Evolutionary conservation across 129 eudicot species (phyloP).

Genomic region (Heracleum sosnowskyi): DNA sequence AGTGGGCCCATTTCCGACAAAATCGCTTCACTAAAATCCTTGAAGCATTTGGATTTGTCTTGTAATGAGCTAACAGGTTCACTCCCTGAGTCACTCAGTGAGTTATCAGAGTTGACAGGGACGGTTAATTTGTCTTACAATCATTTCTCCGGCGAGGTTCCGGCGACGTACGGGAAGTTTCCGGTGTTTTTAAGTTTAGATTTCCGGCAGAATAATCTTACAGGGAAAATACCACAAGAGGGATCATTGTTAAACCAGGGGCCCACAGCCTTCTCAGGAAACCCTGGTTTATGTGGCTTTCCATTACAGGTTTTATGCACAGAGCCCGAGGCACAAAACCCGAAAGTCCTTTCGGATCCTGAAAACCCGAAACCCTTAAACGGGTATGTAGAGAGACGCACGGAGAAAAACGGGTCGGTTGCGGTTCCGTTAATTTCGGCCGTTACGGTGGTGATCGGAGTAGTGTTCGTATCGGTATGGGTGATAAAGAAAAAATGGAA

Average conservation of each 20-base stretch:
- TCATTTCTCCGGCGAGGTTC: slow-evolving; percentile 62
- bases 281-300: slow-evolving; percentile 75
- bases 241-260: slow-evolving; percentile 90
- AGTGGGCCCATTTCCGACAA: slow-evolving; percentile 44
- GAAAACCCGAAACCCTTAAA: slow-evolving; percentile 30
- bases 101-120: slow-evolving; percentile 48
- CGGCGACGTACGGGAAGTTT: slow-evolving; percentile 58
- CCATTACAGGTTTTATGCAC: slow-evolving; percentile 51
- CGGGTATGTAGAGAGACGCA: slow-evolving; percentile 22
- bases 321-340: slow-evolving; percentile 53
- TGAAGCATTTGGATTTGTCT: slow-evolving; percentile 51
- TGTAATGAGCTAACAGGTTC: slow-evolving; percentile 50
- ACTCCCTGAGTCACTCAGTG: slow-evolving; percentile 44
- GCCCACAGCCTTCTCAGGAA: slow-evolving; percentile 89
- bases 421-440: slow-evolving; percentile 47
- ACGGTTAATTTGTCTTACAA: slow-evolving; percentile 72
- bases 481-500: slow-evolving; percentile 47
- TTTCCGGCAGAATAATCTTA: slow-evolving; percentile 65
- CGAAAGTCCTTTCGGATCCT: slow-evolving; percentile 39
- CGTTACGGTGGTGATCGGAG: slow-evolving; percentile 44
- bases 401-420: slow-evolving; percentile 33
- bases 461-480: slow-evolving; percentile 49
- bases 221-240: slow-evolving; percentile 73
- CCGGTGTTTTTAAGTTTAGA: slow-evolving; percentile 81
- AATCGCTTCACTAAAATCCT: slow-evolving; percentile 31